These are phyloP conservation scores for Apophysomyces ossiformis DNA, from an alignment of 371 early-diverging fungal genomes.

Conservation along the genomic window DNA sequence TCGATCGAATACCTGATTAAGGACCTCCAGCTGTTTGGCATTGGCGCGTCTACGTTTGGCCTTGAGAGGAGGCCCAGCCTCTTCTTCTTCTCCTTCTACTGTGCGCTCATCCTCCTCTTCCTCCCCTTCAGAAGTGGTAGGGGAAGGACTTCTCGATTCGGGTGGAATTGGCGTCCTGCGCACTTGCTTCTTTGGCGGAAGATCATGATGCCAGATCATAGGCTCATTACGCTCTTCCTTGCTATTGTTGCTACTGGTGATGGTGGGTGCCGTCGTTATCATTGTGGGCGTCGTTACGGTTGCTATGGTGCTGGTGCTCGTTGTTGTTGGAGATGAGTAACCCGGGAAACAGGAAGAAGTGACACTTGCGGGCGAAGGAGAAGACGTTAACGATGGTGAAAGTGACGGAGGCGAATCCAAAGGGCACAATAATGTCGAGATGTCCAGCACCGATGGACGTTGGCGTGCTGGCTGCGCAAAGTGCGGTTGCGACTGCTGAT, in stretches of 20 bases:
- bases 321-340: not conserved
- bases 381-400: slow-evolving; percentile 26
- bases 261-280: too few species aligned
- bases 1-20: slow-evolving; percentile 62
- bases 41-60: slow-evolving; percentile 58
- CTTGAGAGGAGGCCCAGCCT: slow-evolving; percentile 33
- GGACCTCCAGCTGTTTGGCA: slow-evolving; percentile 57
- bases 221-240: slow-evolving; percentile 8
- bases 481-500: slow-evolving; percentile 7
- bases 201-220: slow-evolving; percentile 10
- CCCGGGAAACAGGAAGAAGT: slow-evolving; percentile 11
- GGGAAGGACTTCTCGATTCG: not conserved
- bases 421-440: slow-evolving; percentile 33
- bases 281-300: too few species aligned
- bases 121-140: slow-evolving; percentile 19
- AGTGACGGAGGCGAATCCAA: slow-evolving; percentile 27
- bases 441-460: slow-evolving; percentile 45
- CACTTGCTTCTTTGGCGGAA: slow-evolving; percentile 2
- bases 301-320: too few species aligned
- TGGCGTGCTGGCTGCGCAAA: slow-evolving; percentile 11
- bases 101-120: slow-evolving; percentile 21
- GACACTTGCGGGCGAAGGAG: slow-evolving; percentile 9
- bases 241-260: too few species aligned
- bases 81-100: not conserved
- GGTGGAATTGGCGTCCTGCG: slow-evolving; percentile 15